Percentiles rank a stretch among this genome's conserved stretches.
Conservation (phyloP, 371 early-diverging fungal species). For the Quaeritorhiza haematococci region DNA sequence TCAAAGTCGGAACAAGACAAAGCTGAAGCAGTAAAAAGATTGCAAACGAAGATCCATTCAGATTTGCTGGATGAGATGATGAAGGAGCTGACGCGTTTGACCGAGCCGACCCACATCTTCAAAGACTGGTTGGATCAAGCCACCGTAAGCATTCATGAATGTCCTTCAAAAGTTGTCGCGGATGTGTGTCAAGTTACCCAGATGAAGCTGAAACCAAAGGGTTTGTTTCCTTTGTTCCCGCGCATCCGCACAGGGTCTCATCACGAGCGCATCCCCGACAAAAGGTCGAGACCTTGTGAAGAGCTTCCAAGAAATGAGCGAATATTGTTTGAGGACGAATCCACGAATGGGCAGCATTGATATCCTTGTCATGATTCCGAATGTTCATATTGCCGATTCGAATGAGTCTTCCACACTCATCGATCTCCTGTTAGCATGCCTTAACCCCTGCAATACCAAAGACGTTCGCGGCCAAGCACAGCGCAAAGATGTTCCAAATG, state of each 20-base stretch:
- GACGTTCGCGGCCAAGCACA: constrained; percentile 51
- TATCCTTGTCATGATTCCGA: constrained; percentile 11
- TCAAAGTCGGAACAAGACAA: constrained; percentile 9
- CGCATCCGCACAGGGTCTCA: too few relatives aligned
- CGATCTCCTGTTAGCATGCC: too few relatives aligned
- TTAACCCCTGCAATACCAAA: constrained; percentile 16
- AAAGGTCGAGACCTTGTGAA: too few relatives aligned
- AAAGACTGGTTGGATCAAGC: constrained; percentile 60
- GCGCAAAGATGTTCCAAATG: constrained; percentile 12
- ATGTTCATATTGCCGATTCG: neutral
- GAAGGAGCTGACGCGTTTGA: constrained; percentile 60
- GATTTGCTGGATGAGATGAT: constrained; percentile 52
- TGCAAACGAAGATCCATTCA: constrained; percentile 41
- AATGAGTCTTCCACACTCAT: too few relatives aligned
- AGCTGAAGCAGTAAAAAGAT: constrained; percentile 32
- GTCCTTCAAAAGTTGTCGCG: neutral
- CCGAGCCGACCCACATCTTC: constrained; percentile 62
- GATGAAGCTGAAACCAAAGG: too few relatives aligned
- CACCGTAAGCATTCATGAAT: constrained; percentile 25
- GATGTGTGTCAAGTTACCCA: too few relatives aligned
- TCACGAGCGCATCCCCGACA: too few relatives aligned
- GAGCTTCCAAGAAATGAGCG: constrained; percentile 35
- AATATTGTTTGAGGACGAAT: constrained; percentile 20
- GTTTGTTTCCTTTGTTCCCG: too few relatives aligned
- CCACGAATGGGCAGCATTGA: constrained; percentile 12